phyloP scores from a whole-genome alignment of 805 yeast species.

The Saccharomyces mikatae region DNA sequence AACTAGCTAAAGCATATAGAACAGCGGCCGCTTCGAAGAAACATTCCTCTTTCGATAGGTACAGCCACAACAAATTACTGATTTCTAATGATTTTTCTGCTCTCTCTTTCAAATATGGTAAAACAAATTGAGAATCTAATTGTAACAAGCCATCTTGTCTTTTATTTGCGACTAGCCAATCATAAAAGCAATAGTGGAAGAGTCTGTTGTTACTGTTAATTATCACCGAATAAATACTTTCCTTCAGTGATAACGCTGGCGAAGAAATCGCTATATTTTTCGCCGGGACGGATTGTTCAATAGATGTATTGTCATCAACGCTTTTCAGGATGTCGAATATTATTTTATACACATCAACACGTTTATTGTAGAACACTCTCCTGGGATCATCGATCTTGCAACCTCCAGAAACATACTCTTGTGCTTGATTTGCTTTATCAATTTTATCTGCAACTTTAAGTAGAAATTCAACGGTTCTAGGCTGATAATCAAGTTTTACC shows the following conservation, averaged over 20 bases:
- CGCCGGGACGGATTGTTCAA: background rate
- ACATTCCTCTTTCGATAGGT: conserved; percentile 69
- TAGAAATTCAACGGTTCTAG: conserved; percentile 75
- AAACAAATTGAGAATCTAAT: conserved; percentile 68
- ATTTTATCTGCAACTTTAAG: conserved; percentile 62
- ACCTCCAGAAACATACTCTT: conserved; percentile 45
- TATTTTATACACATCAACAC: conserved; percentile 53
- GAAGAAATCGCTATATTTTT: conserved; percentile 23
- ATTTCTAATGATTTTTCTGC: conserved; percentile 53
- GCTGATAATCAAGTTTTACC: conserved; percentile 63
- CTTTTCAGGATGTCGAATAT: conserved; percentile 41
- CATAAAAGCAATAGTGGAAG: conserved; percentile 83
- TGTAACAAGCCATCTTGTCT: conserved; percentile 66
- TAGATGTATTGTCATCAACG: conserved; percentile 1
- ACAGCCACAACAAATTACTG: conserved; percentile 78
- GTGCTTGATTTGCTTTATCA: conserved; percentile 49
- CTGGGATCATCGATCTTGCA: conserved; percentile 41
- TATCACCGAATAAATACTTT: conserved; percentile 62
- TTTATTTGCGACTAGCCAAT: conserved; percentile 77
- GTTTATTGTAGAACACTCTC: conserved; percentile 39
- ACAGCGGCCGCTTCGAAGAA: conserved; percentile 73
- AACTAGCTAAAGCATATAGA: conserved; percentile 58
- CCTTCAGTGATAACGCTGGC: conserved; percentile 49
- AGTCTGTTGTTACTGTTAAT: conserved; percentile 63
- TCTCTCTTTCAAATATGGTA: conserved; percentile 62